Conservation (phyloP, 768 basidiomycete species). For the Lentinula guzmanii region DNA sequence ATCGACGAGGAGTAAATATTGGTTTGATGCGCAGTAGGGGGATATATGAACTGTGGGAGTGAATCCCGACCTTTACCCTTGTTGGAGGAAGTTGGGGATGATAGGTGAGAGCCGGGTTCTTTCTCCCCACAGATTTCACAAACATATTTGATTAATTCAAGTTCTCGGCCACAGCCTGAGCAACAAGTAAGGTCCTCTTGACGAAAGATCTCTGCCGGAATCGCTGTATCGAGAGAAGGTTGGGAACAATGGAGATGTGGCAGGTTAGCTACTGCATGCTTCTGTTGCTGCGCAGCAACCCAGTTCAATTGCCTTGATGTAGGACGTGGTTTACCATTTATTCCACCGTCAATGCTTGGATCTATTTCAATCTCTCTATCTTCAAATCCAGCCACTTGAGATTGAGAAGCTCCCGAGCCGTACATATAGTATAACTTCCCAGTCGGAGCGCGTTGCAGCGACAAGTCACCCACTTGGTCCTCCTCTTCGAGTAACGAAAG, state of each 20-base stretch:
- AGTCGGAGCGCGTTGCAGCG: constrained; percentile 56
- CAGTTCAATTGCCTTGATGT: constrained; percentile 64
- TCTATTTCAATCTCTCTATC: constrained; percentile 30
- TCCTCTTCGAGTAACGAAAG: constrained; percentile 29
- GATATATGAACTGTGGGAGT: constrained; percentile 20
- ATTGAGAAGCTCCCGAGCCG: constrained; percentile 38
- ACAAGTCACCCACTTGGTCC: constrained; percentile 48
- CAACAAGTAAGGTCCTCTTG: constrained; percentile 69
- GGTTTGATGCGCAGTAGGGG: constrained; percentile 24
- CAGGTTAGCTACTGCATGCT: background rate
- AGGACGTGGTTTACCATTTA: constrained; percentile 39
- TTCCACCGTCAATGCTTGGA: constrained; percentile 26
- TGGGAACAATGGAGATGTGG: constrained; percentile 19
- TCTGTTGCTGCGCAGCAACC: constrained; percentile 50
- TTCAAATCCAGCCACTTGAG: constrained; percentile 43
- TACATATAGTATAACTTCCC: constrained; percentile 80
- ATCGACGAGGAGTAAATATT: constrained; percentile 19
- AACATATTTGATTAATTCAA: constrained; percentile 86
- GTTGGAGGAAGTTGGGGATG: constrained; percentile 15
- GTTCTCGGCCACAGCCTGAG: constrained; percentile 67
- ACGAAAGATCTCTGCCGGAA: constrained; percentile 49
- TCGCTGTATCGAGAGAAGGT: constrained; percentile 19
- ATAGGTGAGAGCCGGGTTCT: constrained; percentile 28
- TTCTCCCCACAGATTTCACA: constrained; percentile 87
- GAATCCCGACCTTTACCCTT: constrained; percentile 48